Evolutionary conservation across 495 filamentous ascomycete species (phyloP).

Genomic region (Talaromyces trachyspermus): DNA sequence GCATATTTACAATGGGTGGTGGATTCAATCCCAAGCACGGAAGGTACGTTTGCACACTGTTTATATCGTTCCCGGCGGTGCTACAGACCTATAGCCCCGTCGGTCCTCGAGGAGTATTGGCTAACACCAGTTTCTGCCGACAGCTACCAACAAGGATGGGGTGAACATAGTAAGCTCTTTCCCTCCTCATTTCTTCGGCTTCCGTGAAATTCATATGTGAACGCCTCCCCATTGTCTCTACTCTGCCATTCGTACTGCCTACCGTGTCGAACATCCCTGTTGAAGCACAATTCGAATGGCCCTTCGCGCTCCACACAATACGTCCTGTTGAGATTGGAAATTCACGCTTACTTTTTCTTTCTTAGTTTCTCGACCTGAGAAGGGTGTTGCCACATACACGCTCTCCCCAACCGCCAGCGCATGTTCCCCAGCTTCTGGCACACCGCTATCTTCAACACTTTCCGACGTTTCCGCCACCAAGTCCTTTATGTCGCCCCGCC

Average conservation of each 20-base stretch:
- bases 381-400: conserved; percentile 54
- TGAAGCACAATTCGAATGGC: no score
- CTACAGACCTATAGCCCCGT: no score
- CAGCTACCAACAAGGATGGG: conserved; percentile 67
- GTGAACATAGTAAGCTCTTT: conserved; percentile 35
- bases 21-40: conserved; percentile 44
- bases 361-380: conserved; percentile 38
- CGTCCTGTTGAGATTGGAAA: neutral
- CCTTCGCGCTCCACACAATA: no score
- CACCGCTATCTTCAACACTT: conserved; percentile 59
- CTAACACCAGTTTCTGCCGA: neutral
- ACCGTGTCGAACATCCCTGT: no score
- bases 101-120: neutral
- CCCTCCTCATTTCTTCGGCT: neutral
- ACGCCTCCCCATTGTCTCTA: neutral
- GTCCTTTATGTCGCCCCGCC: conserved; percentile 79
- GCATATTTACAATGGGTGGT: conserved; percentile 5
- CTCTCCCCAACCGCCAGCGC: conserved; percentile 59
- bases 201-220: neutral
- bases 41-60: conserved; percentile 43
- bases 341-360: neutral
- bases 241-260: neutral
- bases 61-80: conserved; percentile 1
- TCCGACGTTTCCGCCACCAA: conserved; percentile 55
- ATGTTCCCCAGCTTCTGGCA: conserved; percentile 53